A percentile compares a stretch with the other conserved stretches of the same genome.
Evolutionary conservation across 1,284 basidiomycete species (phyloP).

Genomic region (Wolfiporia cocos): DNA sequence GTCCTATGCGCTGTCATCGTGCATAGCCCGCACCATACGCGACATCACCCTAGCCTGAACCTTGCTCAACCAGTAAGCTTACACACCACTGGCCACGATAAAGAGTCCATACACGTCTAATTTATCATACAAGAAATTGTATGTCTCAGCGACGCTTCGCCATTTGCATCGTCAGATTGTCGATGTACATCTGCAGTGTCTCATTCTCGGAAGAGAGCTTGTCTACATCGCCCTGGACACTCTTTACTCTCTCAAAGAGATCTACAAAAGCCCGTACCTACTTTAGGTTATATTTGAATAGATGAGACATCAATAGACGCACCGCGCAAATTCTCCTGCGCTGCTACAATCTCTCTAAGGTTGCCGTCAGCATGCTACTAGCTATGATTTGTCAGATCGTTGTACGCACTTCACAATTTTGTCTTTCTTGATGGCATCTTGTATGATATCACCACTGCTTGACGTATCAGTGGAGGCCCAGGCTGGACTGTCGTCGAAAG

Average conservation of each 20-base stretch:
- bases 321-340: conserved; percentile 73
- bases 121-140: no score
- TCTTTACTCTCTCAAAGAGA: conserved; percentile 58
- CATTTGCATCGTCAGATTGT: conserved; percentile 82
- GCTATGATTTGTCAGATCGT: not conserved
- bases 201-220: conserved; percentile 75
- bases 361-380: not conserved
- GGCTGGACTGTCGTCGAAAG: conserved; percentile 50
- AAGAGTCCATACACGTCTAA: no score
- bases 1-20: no score
- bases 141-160: conserved; percentile 64
- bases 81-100: no score
- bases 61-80: no score
- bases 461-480: conserved; percentile 49
- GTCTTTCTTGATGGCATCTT: conserved; percentile 70
- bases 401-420: conserved; percentile 48
- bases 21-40: no score
- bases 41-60: no score
- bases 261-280: conserved; percentile 58
- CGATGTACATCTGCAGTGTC: conserved; percentile 83
- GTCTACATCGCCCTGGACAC: conserved; percentile 69
- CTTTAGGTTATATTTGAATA: no score
- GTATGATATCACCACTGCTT: conserved; percentile 55
- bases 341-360: conserved; percentile 61
- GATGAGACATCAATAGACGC: conserved; percentile 16